Base-by-base conservation (phyloP, 768 basidiomycete species). In the Filobasidium floriforme region DNA sequence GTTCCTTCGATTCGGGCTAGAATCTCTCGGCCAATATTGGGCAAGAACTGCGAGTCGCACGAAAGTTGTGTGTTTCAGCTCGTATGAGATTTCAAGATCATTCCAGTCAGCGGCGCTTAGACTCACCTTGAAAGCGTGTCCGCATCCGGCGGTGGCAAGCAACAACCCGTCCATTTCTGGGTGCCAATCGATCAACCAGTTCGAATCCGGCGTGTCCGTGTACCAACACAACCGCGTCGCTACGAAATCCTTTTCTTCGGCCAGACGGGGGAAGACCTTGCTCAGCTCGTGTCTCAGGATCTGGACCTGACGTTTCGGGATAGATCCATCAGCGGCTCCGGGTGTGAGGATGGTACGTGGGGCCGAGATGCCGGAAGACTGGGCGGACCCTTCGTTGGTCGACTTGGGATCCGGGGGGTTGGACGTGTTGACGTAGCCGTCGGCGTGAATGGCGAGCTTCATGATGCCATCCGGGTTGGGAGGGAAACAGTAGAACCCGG, bases 171-270 rank as follows among this genome's bases (percentile, higher is more conserved):
- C 55, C 28, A 80, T 77, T 15, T 77, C 76, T 0, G 86, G 85
- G 70, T 88, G 85, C 67, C 80, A 84, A 28, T 92, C 89, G 69
- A 97, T 90, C 51, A 96, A 80, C 90, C 91, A 97, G 77, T 97
- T 84, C 2, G 85, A 87, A 72, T 92, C 88, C 0, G 86, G 83
- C 5, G 91, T 86, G 72, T 96, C 93, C 26, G 87, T 87, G 76
- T 97, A 97, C 93, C 93, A 97, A 80, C 93, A 98, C 69, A 98
- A 77, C 66, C 93, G 80, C 12, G 92, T 93, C 7, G 81, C 81
- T 37, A 79, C 74, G 73, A 92, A 89, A 0, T 88, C 84, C 76
- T 86, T 88, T 70, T 85, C 79, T 32, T 37, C 60, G 6, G 85
- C 88, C 54, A 98, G 82, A 60, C 85, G 85, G 28, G 93, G 94